phyloP scores from a whole-genome alignment of 306 rosid genomes.

The Quercus robur region DNA sequence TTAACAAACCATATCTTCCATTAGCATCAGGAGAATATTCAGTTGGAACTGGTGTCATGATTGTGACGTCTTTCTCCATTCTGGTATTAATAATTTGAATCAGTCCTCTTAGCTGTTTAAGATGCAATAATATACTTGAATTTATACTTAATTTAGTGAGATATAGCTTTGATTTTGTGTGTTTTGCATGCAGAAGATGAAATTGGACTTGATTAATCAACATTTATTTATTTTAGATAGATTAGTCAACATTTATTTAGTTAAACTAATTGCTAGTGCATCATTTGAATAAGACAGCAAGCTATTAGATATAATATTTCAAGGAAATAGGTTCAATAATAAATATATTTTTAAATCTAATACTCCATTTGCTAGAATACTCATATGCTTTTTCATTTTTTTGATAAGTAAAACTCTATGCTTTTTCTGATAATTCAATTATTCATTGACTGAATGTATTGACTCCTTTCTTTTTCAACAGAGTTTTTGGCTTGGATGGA shows the following conservation, averaged over 20 bases:
- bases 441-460: slow-evolving; percentile 15
- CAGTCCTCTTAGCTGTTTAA: neutral
- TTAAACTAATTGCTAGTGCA: neutral
- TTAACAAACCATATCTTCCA: slow-evolving; percentile 98
- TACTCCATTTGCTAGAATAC: neutral
- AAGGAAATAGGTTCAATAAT: neutral
- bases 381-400: neutral
- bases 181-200: neutral
- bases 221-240: neutral
- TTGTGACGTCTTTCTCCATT: slow-evolving; percentile 65
- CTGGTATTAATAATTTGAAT: slow-evolving; percentile 49
- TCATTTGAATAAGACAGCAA: neutral
- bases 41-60: slow-evolving; percentile 57
- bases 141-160: neutral
- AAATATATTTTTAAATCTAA: neutral
- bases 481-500: slow-evolving; percentile 93
- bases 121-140: neutral
- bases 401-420: neutral
- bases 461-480: slow-evolving; percentile 34
- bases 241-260: neutral
- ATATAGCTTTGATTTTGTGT: neutral
- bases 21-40: slow-evolving; percentile 98
- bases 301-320: neutral
- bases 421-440: neutral
- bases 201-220: neutral